Evolutionary conservation across 2,329 filamentous ascomycete genomes (phyloP).

Genomic region (Colletotrichum trifolii): DNA sequence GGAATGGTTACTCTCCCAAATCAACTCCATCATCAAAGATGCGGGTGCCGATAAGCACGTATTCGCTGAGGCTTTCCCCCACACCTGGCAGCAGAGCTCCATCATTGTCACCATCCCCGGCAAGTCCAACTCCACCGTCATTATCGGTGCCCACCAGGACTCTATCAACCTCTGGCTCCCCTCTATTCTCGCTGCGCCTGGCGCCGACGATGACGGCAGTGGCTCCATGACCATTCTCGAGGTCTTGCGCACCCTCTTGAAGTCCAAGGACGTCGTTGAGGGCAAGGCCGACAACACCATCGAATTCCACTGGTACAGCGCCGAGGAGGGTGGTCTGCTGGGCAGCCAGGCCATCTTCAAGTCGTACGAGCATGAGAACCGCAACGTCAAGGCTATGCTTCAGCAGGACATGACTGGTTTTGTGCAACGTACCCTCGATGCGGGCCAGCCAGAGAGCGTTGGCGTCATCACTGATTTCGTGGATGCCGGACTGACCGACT

Average conservation of each 20-base stretch:
- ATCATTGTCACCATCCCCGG: slow-evolving; percentile 94
- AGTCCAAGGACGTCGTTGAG: slow-evolving; percentile 74
- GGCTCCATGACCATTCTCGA: slow-evolving; percentile 96
- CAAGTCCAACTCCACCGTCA: slow-evolving; percentile 82
- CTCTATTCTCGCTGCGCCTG: slow-evolving; percentile 84
- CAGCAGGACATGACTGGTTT: slow-evolving; percentile 99
- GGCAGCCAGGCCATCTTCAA: slow-evolving; percentile 92
- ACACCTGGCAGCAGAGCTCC: slow-evolving; percentile 89
- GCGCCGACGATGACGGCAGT: slow-evolving; percentile 95
- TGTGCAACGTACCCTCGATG: slow-evolving; percentile 82
- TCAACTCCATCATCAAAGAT: slow-evolving; percentile 76
- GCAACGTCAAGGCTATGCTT: slow-evolving; percentile 93
- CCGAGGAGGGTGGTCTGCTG: slow-evolving; percentile 87
- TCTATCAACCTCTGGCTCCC: slow-evolving; percentile 94
- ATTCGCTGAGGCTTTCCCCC: slow-evolving; percentile 77
- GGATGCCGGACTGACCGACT: slow-evolving; percentile 81
- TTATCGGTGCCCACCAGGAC: slow-evolving; percentile 94
- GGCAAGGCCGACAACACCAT: slow-evolving; percentile 86
- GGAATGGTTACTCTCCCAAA: slow-evolving; percentile 83
- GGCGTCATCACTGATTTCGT: slow-evolving; percentile 95
- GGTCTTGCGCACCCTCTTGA: slow-evolving; percentile 83
- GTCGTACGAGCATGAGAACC: slow-evolving; percentile 76
- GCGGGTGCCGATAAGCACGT: slow-evolving; percentile 77
- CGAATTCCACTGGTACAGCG: slow-evolving; percentile 97
- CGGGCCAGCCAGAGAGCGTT: slow-evolving; percentile 84